Evolutionary conservation across 2,329 filamentous ascomycete species (phyloP), one percentile per base, ranked within the genome.

Genomic region (Xylariaceae sp.): DNA sequence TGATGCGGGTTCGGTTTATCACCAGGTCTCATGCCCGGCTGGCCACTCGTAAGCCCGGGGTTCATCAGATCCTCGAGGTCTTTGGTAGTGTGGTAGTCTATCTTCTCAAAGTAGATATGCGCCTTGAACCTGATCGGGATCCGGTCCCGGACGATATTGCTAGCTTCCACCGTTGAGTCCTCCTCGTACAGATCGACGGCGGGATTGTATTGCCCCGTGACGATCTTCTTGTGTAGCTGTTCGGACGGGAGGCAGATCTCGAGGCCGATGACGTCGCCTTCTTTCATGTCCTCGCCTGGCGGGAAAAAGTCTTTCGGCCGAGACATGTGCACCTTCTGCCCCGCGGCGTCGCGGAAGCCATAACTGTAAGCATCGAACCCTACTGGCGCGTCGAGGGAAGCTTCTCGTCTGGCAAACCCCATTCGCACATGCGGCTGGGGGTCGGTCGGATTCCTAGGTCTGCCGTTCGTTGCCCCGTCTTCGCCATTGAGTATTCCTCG

Each of bases 311-410:
- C 87, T 64, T 90, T 90, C n/a, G 91, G 90, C 43, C 92, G 84
- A 55, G 91, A 96, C 75, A 94, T 90, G 72, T 94, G 90, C 46
- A 96, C 88, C 54, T 92, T 92, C 67, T 97, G 90, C 17, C 94
- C 94, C 31, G 86, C 81, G 19, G 91, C 85, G 63, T 99, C 94
- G 39, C 91, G 87, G 49, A 97, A 82, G 41, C 89, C 92, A 66
- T 97, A 97, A 64, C 91, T 95, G 71, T 97, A 96, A 39, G 87
- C 87, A 64, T 95, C 89, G 58, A 90, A 94, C 1, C 90, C 89
- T 0, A 94, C 89, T 0, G 89, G 89, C 1, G 86, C 87, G 68
- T 95, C 90, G 1, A 94, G 71, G 0, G 87, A 87, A 11, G 89
- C 88, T 65, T 95, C 89, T 43, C 89, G 77, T 53, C 89, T 74